Conservation (phyloP, 495 filamentous ascomycete species). For the Tuber melanosporum region DNA sequence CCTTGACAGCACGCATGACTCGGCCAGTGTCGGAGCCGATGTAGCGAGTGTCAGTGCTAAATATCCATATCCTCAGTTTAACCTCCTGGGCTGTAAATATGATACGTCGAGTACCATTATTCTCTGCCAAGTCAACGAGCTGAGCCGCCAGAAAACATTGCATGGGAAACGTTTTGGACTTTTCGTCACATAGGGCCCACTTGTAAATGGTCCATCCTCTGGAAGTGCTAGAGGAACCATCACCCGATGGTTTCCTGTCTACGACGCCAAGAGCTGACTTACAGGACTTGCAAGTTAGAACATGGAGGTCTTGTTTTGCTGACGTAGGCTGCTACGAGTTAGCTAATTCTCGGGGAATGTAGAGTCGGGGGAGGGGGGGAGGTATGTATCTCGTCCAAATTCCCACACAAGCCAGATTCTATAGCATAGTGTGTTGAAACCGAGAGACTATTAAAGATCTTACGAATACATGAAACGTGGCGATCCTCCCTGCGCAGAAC, state of each 20-base stretch:
- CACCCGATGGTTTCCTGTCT: conserved; percentile 18
- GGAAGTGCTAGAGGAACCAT: neutral
- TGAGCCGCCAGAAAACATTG: conserved; percentile 30
- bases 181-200: conserved; percentile 47
- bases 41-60: conserved; percentile 63
- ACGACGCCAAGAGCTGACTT: conserved; percentile 22
- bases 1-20: conserved; percentile 34
- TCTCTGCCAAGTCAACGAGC: conserved; percentile 19
- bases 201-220: conserved; percentile 35
- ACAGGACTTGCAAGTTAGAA: conserved; percentile 26
- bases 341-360: neutral
- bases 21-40: conserved; percentile 27
- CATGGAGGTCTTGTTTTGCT: neutral
- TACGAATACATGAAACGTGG: neutral
- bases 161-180: conserved; percentile 46
- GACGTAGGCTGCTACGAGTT: conserved; percentile 38
- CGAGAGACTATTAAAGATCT: conserved; percentile 49
- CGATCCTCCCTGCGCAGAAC: neutral
- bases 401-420: conserved; percentile 33
- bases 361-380: neutral
- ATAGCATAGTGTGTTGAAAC: conserved; percentile 51
- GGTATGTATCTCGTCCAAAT: conserved; percentile 36
- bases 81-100: conserved; percentile 12
- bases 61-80: conserved; percentile 55
- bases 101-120: conserved; percentile 22